phyloP scores from a whole-genome alignment of 2,329 filamentous ascomycete genomes.

The Fusarium subtropicale region DNA sequence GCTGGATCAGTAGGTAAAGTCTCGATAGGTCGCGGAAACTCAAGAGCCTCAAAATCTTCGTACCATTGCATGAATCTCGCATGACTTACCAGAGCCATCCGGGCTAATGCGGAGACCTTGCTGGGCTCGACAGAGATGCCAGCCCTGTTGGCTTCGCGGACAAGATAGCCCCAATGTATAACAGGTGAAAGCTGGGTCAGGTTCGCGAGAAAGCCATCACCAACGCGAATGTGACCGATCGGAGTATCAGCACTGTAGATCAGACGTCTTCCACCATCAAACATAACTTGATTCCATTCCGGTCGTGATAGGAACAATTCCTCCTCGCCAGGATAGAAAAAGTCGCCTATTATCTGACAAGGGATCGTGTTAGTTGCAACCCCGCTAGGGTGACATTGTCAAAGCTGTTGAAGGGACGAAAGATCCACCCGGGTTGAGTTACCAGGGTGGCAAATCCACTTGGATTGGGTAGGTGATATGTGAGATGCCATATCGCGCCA shows the following conservation, averaged over 20 bases:
- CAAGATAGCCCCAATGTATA: slow-evolving; percentile 48
- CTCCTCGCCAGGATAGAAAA: slow-evolving; percentile 52
- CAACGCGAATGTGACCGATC: slow-evolving; percentile 41
- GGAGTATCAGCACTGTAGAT: slow-evolving; percentile 43
- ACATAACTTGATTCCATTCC: slow-evolving; percentile 53
- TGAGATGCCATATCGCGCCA: slow-evolving; percentile 46
- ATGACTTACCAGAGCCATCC: slow-evolving; percentile 46
- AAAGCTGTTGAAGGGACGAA: slow-evolving; percentile 30
- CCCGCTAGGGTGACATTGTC: slow-evolving; percentile 41
- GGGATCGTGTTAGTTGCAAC: slow-evolving; percentile 38
- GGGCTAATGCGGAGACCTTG: slow-evolving; percentile 47
- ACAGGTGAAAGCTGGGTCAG: slow-evolving; percentile 53
- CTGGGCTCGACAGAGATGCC: slow-evolving; percentile 48
- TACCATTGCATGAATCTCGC: slow-evolving; percentile 52
- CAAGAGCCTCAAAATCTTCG: slow-evolving; percentile 43
- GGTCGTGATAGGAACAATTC: slow-evolving; percentile 53
- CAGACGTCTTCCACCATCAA: slow-evolving; percentile 43
- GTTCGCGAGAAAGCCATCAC: slow-evolving; percentile 51
- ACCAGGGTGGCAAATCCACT: slow-evolving; percentile 41
- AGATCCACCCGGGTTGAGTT: slow-evolving; percentile 38
- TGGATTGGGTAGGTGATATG: slow-evolving; percentile 40
- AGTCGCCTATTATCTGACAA: slow-evolving; percentile 53
- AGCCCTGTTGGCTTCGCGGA: slow-evolving; percentile 49
- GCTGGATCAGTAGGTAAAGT: slow-evolving; percentile 46
- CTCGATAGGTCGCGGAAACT: slow-evolving; percentile 44